Evolutionary conservation across 371 early-diverging fungal genomes (phyloP).

Genomic region (Mortierella sp.): DNA sequence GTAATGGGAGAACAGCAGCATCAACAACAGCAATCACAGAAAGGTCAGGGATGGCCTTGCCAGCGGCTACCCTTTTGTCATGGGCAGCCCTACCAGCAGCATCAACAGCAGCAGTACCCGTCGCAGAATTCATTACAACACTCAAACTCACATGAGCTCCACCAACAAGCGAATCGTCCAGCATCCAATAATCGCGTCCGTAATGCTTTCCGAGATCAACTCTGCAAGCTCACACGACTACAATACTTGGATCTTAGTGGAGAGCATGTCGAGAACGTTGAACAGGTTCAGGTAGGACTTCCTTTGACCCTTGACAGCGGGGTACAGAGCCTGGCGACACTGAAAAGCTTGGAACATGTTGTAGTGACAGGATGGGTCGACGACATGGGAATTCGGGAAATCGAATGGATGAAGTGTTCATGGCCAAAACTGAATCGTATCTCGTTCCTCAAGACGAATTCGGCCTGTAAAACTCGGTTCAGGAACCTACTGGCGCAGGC

Average conservation of each 20-base stretch:
- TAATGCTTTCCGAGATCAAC: conserved; percentile 19
- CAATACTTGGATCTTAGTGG: conserved; percentile 34
- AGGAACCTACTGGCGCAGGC: conserved; percentile 5
- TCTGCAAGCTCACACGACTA: conserved; percentile 16
- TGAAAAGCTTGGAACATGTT: conserved; percentile 21
- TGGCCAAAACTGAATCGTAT: conserved; percentile 23
- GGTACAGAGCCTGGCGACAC: conserved; percentile 7
- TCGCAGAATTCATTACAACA: no score
- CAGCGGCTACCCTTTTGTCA: neutral
- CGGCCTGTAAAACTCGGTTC: conserved; percentile 9
- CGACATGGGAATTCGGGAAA: conserved; percentile 24
- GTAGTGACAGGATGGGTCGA: conserved; percentile 30
- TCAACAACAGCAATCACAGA: neutral
- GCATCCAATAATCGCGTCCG: neutral
- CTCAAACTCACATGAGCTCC: no score
- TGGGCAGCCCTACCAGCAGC: neutral
- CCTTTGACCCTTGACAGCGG: conserved; percentile 25
- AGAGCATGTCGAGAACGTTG: conserved; percentile 23
- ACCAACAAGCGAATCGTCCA: no score
- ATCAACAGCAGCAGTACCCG: neutral
- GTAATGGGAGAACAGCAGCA: conserved; percentile 2
- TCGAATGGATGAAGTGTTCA: conserved; percentile 27
- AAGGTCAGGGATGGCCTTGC: neutral
- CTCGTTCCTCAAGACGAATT: conserved; percentile 15
- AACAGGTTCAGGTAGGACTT: conserved; percentile 24